These are phyloP conservation scores for Gaultheria prostrata DNA, from an alignment of 148 eudicot species.

Conservation along the genomic window DNA sequence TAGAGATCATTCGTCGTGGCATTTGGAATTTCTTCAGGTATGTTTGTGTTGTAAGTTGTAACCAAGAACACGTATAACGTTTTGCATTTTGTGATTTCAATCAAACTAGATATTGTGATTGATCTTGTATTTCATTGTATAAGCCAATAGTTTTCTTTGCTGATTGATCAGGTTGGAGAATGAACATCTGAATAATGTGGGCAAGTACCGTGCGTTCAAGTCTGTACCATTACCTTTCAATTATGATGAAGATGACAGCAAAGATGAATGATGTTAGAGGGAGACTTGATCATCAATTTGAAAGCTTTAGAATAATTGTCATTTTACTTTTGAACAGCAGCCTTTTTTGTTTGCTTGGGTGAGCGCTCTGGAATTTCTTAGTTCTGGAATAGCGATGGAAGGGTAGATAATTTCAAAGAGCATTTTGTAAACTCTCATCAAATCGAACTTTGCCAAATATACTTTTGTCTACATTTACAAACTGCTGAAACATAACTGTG, in stretches of 20 bases:
- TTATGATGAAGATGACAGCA: background rate
- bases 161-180: slow-evolving; percentile 13
- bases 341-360: background rate
- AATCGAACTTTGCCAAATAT: no score
- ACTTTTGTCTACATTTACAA: no score
- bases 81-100: background rate
- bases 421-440: no score
- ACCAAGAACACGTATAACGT: background rate
- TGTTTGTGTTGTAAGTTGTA: slow-evolving; percentile 13
- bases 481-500: no score
- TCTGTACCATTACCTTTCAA: background rate
- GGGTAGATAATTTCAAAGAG: no score
- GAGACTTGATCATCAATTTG: background rate
- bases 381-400: no score
- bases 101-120: background rate
- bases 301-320: background rate
- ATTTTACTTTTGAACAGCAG: background rate
- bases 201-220: background rate
- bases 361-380: no score
- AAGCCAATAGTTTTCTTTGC: background rate
- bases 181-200: slow-evolving; percentile 4
- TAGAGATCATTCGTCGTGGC: slow-evolving; percentile 83
- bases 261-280: background rate
- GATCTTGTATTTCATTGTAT: background rate
- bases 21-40: slow-evolving; percentile 94